A percentile compares a stretch with the other conserved stretches of the same genome.
phyloP scores from a whole-genome alignment of 192 early-diverging fungal genomes.

The Linnemannia zychae region DNA sequence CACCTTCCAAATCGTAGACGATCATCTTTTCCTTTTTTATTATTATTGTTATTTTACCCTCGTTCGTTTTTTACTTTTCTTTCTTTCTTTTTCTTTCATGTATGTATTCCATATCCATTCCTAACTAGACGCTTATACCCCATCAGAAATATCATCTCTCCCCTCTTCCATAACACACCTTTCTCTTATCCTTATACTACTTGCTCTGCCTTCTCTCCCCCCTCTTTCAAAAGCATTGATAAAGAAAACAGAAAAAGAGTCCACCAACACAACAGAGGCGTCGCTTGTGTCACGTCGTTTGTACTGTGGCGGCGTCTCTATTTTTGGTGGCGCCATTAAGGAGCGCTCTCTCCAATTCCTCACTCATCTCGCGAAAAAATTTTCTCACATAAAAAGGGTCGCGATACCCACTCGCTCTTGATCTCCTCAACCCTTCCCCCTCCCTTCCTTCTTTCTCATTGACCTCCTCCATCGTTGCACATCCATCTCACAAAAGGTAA shows the following conservation, averaged over 20 bases:
- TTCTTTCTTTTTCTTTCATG: background rate
- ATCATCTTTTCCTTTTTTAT: background rate
- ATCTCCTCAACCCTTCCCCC: background rate
- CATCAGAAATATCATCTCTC: background rate
- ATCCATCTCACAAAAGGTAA: too few relatives aligned
- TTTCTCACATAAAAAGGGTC: background rate
- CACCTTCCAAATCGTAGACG: background rate
- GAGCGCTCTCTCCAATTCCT: background rate
- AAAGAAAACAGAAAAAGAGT: too few relatives aligned
- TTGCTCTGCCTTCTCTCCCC: background rate
- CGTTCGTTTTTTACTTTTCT: conserved; percentile 2
- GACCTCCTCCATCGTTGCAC: too few relatives aligned
- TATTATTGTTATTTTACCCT: background rate
- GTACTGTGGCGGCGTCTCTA: background rate
- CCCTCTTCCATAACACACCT: too few relatives aligned
- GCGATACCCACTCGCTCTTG: background rate
- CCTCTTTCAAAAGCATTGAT: background rate
- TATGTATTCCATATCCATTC: conserved; percentile 7
- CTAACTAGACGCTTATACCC: background rate
- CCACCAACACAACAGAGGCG: too few relatives aligned
- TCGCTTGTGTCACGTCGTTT: too few relatives aligned
- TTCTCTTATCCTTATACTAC: background rate
- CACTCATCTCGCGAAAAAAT: background rate
- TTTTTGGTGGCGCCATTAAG: conserved; percentile 6
- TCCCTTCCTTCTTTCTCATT: background rate